A percentile compares a stretch with the other conserved stretches of the same genome.
Conservation (phyloP, 805 yeast species). For the Hanseniaspora jakobsenii region DNA sequence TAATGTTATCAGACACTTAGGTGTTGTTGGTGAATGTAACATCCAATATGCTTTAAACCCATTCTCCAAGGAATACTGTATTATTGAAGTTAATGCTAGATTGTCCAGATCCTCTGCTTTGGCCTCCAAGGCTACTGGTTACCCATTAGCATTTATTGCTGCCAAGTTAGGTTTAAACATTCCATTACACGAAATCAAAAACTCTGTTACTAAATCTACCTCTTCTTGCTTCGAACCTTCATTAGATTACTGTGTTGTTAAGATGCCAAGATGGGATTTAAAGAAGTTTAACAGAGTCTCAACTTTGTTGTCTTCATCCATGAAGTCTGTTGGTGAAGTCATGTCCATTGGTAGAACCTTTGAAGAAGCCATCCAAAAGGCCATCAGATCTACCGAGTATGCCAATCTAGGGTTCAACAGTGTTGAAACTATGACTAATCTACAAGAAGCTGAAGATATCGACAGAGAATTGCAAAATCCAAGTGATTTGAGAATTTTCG, state of each 20-base stretch:
- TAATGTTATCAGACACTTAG: conserved; percentile 91
- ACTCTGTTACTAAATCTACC: conserved; percentile 92
- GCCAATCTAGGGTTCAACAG: conserved; percentile 88
- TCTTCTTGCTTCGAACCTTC: conserved; percentile 96
- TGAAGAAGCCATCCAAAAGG: conserved; percentile 96
- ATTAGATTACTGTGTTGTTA: conserved; percentile 88
- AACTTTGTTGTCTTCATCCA: conserved; percentile 84
- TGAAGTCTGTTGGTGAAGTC: conserved; percentile 98
- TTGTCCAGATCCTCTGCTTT: conserved; percentile 93
- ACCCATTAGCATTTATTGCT: conserved; percentile 96
- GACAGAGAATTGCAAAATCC: conserved; percentile 92
- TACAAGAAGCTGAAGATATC: conserved; percentile 54
- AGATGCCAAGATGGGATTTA: conserved; percentile 97
- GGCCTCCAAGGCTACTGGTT: conserved; percentile 97
- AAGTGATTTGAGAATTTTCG: conserved; percentile 92
- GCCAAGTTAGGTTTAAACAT: conserved; percentile 93
- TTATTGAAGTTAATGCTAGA: conserved; percentile 95
- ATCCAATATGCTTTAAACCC: conserved; percentile 96
- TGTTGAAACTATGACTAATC: conserved; percentile 46
- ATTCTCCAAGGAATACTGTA: conserved; percentile 88
- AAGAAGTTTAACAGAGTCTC: conserved; percentile 90
- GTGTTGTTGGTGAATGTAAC: conserved; percentile 98
- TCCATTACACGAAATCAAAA: conserved; percentile 88
- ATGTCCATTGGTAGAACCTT: conserved; percentile 98
- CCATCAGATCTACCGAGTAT: conserved; percentile 90